Conservation (phyloP, 2,329 filamentous ascomycete genomes). For the Hypoxylon sp. region DNA sequence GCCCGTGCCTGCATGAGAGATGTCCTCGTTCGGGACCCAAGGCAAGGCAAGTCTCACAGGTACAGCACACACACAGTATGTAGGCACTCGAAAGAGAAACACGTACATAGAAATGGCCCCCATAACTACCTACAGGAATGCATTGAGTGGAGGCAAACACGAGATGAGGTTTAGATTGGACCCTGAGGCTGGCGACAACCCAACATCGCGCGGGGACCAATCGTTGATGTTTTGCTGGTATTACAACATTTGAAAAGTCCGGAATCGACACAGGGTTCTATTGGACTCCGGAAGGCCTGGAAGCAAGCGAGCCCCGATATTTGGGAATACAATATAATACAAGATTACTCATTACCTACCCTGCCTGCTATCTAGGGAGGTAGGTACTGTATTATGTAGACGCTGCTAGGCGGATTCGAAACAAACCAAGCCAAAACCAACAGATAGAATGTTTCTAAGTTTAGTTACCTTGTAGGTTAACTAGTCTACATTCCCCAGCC, state of each 20-base stretch:
- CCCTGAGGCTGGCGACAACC: slow-evolving; percentile 11
- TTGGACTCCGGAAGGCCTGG: slow-evolving; percentile 15
- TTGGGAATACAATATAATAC: slow-evolving; percentile 7
- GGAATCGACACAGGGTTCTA: slow-evolving; percentile 16
- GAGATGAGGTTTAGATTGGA: slow-evolving; percentile 20
- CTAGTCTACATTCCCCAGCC: background rate
- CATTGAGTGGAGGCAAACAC: slow-evolving; percentile 31
- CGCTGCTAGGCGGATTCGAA: slow-evolving; percentile 9
- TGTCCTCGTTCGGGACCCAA: slow-evolving; percentile 19
- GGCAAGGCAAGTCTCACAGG: slow-evolving; percentile 3
- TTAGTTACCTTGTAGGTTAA: slow-evolving; percentile 9
- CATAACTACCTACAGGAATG: slow-evolving; percentile 3
- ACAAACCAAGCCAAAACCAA: slow-evolving; percentile 14
- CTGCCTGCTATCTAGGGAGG: no score
- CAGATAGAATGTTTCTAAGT: slow-evolving; percentile 33
- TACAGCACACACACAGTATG: no score
- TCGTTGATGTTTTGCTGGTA: no score
- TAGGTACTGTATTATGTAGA: slow-evolving; percentile 3
- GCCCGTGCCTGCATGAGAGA: slow-evolving; percentile 31
- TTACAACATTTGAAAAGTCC: no score
- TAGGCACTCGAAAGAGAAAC: no score
- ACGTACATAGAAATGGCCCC: slow-evolving; percentile 6
- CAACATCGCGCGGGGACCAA: slow-evolving; percentile 9
- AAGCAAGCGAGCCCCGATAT: slow-evolving; percentile 11
- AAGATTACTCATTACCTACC: no score